Percentiles rank a stretch among this genome's conserved stretches.
Conservation (phyloP, 2,329 filamentous ascomycete species). For the Chrysoporthe cubensis region DNA sequence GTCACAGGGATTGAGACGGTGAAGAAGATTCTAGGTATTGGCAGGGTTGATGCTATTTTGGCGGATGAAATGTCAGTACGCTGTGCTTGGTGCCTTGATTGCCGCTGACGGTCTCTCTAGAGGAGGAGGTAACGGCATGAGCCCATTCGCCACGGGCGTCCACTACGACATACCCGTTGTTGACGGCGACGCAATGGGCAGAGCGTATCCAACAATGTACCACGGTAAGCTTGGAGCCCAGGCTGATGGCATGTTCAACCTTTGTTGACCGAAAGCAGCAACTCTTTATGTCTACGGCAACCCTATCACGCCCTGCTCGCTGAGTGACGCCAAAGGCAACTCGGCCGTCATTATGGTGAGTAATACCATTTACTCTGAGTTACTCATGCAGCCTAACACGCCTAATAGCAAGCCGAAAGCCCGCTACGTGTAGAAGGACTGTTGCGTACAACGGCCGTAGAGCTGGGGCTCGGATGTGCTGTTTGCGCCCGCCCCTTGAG, state of each 20-base stretch:
- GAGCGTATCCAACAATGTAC: conserved; percentile 45
- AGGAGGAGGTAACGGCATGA: conserved; percentile 46
- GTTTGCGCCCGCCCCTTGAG: conserved; percentile 41
- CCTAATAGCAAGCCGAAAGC: conserved; percentile 38
- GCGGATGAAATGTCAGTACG: conserved; percentile 44
- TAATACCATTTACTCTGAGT: neutral
- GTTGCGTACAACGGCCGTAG: conserved; percentile 42
- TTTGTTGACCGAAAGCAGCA: conserved; percentile 31
- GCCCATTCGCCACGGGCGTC: conserved; percentile 38
- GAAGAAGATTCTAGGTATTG: conserved; percentile 38
- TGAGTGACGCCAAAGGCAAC: conserved; percentile 44
- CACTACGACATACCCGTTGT: conserved; percentile 43
- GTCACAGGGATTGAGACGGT: conserved; percentile 42
- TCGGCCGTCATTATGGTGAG: conserved; percentile 39
- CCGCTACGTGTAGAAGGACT: conserved; percentile 42
- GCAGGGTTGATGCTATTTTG: conserved; percentile 40
- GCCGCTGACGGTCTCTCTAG: conserved; percentile 27
- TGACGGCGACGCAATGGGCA: conserved; percentile 44
- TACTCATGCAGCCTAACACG: neutral
- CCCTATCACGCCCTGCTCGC: conserved; percentile 41
- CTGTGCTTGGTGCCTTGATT: neutral
- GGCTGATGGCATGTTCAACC: no score
- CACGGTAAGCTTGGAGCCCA: conserved; percentile 34
- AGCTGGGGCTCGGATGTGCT: conserved; percentile 44
- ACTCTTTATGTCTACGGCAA: conserved; percentile 45